phyloP scores from a whole-genome alignment of 1,139 yeast genomes.

The Meyerozyma sp. region DNA sequence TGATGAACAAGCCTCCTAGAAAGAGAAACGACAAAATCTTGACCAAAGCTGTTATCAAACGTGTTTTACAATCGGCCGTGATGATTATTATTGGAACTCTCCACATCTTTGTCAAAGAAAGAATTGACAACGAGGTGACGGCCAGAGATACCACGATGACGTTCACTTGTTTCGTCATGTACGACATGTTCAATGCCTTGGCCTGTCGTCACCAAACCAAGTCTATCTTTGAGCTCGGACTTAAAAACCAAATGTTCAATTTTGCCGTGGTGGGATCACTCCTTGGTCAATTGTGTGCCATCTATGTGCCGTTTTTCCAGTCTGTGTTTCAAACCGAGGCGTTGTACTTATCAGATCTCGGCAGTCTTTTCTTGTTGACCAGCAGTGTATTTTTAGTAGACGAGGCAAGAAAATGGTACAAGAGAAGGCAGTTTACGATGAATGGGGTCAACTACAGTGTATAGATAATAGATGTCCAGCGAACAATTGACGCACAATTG shows the following conservation, averaged over 20 bases:
- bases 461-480: background rate
- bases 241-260: constrained; percentile 81
- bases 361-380: constrained; percentile 56
- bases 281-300: constrained; percentile 88
- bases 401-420: constrained; percentile 60
- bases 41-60: constrained; percentile 58
- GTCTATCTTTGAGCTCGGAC: constrained; percentile 75
- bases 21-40: constrained; percentile 77
- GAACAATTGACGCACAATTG: too few relatives aligned
- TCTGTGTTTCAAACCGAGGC: constrained; percentile 92
- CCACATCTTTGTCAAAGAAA: constrained; percentile 77
- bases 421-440: background rate
- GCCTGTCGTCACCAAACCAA: constrained; percentile 85
- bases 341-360: constrained; percentile 59
- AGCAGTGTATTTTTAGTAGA: constrained; percentile 83
- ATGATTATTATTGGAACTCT: constrained; percentile 76
- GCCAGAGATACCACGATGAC: constrained; percentile 99
- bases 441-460: background rate
- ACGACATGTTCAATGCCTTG: constrained; percentile 93
- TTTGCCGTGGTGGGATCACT: constrained; percentile 87
- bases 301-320: constrained; percentile 90
- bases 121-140: constrained; percentile 76
- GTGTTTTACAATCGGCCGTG: constrained; percentile 70
- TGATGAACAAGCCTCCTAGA: constrained; percentile 93
- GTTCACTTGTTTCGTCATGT: constrained; percentile 90